Base-by-base conservation (phyloP, 495 filamentous ascomycete species). In the Penicillium manginii region DNA sequence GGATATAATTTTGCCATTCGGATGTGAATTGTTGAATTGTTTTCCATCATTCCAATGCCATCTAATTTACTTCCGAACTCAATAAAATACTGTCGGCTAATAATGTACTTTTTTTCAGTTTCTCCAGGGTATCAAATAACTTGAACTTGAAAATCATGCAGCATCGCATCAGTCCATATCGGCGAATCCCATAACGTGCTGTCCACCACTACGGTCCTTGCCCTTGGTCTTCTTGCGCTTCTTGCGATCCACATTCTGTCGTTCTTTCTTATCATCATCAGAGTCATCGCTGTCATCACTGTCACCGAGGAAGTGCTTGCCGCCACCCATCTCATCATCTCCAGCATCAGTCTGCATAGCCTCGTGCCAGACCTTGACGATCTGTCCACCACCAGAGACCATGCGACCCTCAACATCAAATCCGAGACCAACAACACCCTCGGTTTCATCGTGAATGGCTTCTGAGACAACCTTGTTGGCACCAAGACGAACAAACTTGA, bases 301-400 rank as follows among this genome's bases (percentile, higher is more conserved):
- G 12, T 74, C 71, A 22, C 65, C 73, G 21, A 67, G 52, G 64
- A 69, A 67, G 50, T 70, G 71, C 59, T 77, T 77, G 10, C 61
- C 66, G 12, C 69, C 68, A 3, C 60, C 58, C 7, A 78, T 65
- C 2, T 65, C 73, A 12, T 80, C 81, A 5, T 73, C 75, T 2
- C 71, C 73, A 11, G 68, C 71, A 2, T 65, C 73, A 22, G 70
- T 61, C 9, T 60, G 69, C 18, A 73, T 73, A 31, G 75, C 77
- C 65, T 89, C 84, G 62, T 86, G 78, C 92, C 92, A 97, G 10
- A 97, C 86, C 76, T 96, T 96, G 61, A 97, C 81, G 0, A 85
- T 80, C 64, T 82, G 81, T 3, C 92, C 92, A 52, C 92, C 92
- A 37, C 91, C 92, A 69, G 86, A 92, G 51, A 96, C 89, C 83